Evolutionary conservation across 1,284 basidiomycete genomes (phyloP).

Genomic region (Naganishia liquefaciens): DNA sequence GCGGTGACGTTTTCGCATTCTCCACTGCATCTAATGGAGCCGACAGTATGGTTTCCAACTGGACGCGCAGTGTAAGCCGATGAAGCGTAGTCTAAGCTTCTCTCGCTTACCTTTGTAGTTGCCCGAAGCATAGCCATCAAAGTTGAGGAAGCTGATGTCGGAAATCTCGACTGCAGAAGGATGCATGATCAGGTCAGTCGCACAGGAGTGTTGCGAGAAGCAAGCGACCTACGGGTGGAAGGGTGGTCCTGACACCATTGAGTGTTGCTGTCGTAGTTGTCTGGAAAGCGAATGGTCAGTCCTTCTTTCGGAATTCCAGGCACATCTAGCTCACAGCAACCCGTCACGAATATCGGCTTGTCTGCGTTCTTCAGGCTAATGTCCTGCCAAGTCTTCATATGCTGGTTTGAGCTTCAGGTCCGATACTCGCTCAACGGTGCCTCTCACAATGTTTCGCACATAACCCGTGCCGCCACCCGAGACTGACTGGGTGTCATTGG

Average conservation of each 20-base stretch:
- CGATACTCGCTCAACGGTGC: constrained; percentile 22
- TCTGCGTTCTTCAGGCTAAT: constrained; percentile 53
- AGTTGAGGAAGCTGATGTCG: constrained; percentile 56
- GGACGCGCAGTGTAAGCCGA: background rate
- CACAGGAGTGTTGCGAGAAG: constrained; percentile 24
- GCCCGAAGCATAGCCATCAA: constrained; percentile 62
- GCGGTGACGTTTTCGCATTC: constrained; percentile 55
- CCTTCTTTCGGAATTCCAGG: too few relatives aligned
- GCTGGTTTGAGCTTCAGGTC: background rate
- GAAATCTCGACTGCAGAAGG: constrained; percentile 59
- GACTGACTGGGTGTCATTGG: constrained; percentile 40
- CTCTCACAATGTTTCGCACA: constrained; percentile 56
- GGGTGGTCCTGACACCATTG: constrained; percentile 36
- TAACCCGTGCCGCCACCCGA: constrained; percentile 64
- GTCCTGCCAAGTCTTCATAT: constrained; percentile 22
- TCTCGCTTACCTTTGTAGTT: constrained; percentile 14
- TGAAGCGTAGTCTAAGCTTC: too few relatives aligned
- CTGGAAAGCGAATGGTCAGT: background rate
- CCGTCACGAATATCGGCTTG: constrained; percentile 60
- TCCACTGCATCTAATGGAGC: constrained; percentile 61
- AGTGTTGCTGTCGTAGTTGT: constrained; percentile 31
- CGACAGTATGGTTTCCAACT: constrained; percentile 57
- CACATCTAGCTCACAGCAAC: constrained; percentile 61
- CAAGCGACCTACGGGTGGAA: constrained; percentile 33
- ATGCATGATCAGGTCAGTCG: constrained; percentile 58